phyloP scores from a whole-genome alignment of 176 grass and related monocot genomes.

The Saccharum officinarum region DNA sequence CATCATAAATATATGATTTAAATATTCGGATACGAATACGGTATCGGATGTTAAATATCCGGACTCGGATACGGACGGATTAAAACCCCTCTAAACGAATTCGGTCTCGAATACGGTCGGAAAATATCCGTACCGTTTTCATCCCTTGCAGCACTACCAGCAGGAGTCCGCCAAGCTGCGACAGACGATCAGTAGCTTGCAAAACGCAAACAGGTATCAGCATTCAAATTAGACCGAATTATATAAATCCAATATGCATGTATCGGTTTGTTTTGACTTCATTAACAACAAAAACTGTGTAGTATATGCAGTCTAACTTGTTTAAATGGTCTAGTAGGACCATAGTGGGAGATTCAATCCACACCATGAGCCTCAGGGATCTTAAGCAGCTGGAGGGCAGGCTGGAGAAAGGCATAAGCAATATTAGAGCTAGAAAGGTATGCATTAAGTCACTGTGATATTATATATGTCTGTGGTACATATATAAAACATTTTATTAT shows the following conservation, averaged over 20 bases:
- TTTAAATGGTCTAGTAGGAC: constrained; percentile 47
- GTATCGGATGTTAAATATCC: too few relatives aligned
- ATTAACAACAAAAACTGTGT: background rate
- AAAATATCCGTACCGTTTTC: too few relatives aligned
- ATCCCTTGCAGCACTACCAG: constrained; percentile 88
- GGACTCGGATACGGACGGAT: too few relatives aligned
- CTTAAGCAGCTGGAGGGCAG: constrained; percentile 67
- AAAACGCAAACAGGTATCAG: constrained; percentile 75
- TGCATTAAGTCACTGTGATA: background rate
- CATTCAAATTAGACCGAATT: constrained; percentile 11
- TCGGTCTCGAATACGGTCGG: too few relatives aligned
- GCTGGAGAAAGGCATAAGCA: constrained; percentile 72
- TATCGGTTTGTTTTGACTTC: background rate
- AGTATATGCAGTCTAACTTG: constrained; percentile 6
- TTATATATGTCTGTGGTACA: background rate
- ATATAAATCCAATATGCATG: background rate
- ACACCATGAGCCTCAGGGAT: constrained; percentile 57
- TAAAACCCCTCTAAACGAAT: too few relatives aligned
- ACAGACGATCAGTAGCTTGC: constrained; percentile 57
- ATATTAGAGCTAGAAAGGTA: constrained; percentile 96
- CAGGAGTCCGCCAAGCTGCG: constrained; percentile 85
- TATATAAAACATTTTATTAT: background rate
- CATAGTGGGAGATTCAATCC: constrained; percentile 58
- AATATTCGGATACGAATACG: too few relatives aligned
- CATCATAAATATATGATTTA: too few relatives aligned